Conservation (phyloP, 495 filamentous ascomycete genomes). For the Staphylotrichum tortipilum region DNA sequence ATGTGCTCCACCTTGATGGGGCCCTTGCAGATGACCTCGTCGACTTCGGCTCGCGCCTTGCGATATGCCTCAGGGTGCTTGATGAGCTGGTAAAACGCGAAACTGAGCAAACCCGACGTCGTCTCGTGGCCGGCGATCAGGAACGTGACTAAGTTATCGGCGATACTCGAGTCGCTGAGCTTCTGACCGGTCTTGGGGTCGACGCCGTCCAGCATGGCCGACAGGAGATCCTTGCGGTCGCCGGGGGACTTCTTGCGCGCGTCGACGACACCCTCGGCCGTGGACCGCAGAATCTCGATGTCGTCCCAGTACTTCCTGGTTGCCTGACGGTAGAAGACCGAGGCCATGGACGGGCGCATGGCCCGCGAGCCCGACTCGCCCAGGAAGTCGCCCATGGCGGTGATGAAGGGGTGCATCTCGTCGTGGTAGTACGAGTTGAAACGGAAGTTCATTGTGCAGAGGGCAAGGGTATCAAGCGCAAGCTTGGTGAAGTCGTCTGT, state of each 20-base stretch:
- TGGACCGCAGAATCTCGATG: constrained; percentile 46
- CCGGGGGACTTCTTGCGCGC: constrained; percentile 47
- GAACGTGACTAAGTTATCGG: constrained; percentile 68
- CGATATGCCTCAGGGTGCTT: constrained; percentile 41
- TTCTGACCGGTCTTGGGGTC: constrained; percentile 59
- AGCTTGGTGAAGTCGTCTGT: constrained; percentile 69
- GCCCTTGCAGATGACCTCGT: constrained; percentile 53
- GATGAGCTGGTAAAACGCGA: constrained; percentile 50
- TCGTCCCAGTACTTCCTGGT: constrained; percentile 51
- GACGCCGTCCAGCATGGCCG: constrained; percentile 58
- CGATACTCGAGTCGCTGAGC: constrained; percentile 52
- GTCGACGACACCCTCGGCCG: constrained; percentile 51
- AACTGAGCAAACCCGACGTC: constrained; percentile 51
- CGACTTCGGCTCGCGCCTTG: constrained; percentile 53
- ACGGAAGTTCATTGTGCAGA: constrained; percentile 64
- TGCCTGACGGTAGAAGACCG: constrained; percentile 42
- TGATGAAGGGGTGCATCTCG: constrained; percentile 57
- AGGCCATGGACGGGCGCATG: constrained; percentile 41
- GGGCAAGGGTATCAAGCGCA: constrained; percentile 62
- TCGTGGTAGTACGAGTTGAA: constrained; percentile 71
- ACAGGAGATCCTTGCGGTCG: constrained; percentile 60
- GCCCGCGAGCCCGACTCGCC: constrained; percentile 45
- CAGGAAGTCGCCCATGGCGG: constrained; percentile 55
- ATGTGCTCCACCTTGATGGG: constrained; percentile 59
- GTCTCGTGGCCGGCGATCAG: constrained; percentile 70